Percentiles rank a stretch among this genome's conserved stretches.
Evolutionary conservation across 2,329 filamentous ascomycete species (phyloP).

Genomic region (Ustilaginoidea virens): DNA sequence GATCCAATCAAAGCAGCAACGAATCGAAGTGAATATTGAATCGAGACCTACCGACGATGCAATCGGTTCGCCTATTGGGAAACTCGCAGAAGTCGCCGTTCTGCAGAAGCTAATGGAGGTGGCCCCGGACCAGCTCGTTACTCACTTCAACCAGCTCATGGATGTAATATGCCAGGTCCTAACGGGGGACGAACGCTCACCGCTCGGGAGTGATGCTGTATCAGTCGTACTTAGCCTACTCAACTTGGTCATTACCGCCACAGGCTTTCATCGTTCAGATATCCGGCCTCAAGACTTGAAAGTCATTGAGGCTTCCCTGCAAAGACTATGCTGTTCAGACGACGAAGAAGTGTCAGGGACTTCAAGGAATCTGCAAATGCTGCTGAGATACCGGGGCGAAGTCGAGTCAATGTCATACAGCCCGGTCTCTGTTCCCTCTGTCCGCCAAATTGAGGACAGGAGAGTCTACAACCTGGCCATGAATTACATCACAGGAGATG

Average conservation of each 20-base stretch:
- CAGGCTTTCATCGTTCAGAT: slow-evolving; percentile 36
- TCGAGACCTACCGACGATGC: slow-evolving; percentile 15
- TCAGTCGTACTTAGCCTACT: slow-evolving; percentile 43
- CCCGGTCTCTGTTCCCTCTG: slow-evolving; percentile 23
- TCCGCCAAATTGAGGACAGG: slow-evolving; percentile 40
- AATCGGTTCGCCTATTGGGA: slow-evolving; percentile 24
- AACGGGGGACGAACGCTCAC: slow-evolving; percentile 23
- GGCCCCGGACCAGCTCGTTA: slow-evolving; percentile 47
- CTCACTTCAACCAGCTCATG: slow-evolving; percentile 47
- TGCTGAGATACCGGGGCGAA: slow-evolving; percentile 40
- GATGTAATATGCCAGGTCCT: slow-evolving; percentile 48
- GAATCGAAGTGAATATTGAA: slow-evolving; percentile 11
- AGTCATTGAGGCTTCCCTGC: slow-evolving; percentile 33
- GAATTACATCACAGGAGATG: slow-evolving; percentile 41
- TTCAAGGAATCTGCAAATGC: slow-evolving; percentile 37
- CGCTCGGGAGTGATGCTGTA: slow-evolving; percentile 30
- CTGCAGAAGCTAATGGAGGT: slow-evolving; percentile 50
- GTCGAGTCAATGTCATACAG: slow-evolving; percentile 29
- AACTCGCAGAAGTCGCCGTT: slow-evolving; percentile 43
- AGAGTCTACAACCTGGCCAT: slow-evolving; percentile 47
- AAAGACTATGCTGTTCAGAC: slow-evolving; percentile 21
- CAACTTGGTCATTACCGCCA: slow-evolving; percentile 42
- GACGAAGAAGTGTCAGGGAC: slow-evolving; percentile 31
- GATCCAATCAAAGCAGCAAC: slow-evolving; percentile 24
- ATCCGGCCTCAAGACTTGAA: slow-evolving; percentile 25